Evolutionary conservation across 805 yeast species (phyloP).

Genomic region (Lipomyces japonicus): DNA sequence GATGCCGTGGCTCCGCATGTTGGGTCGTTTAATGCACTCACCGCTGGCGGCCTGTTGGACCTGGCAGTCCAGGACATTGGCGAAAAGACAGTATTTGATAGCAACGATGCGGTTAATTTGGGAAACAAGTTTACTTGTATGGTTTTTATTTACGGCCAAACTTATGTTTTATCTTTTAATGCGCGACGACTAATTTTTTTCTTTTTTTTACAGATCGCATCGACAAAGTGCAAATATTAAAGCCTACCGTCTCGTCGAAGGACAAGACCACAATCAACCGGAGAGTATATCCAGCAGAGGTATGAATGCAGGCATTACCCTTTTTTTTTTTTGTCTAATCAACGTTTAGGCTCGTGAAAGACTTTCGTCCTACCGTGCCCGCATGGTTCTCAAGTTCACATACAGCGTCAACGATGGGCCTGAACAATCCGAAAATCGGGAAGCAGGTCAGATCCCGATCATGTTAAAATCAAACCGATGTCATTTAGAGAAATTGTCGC

Average conservation of each 20-base stretch:
- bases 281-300: conserved; percentile 72
- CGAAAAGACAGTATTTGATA: conserved; percentile 76
- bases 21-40: conserved; percentile 92
- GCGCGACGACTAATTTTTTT: background rate
- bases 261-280: conserved; percentile 77
- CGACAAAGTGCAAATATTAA: conserved; percentile 83
- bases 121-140: conserved; percentile 72
- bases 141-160: conserved; percentile 7
- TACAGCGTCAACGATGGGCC: conserved; percentile 90
- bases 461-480: conserved; percentile 92
- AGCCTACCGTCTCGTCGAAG: conserved; percentile 69
- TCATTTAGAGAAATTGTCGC: conserved; percentile 79
- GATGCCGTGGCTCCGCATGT: conserved; percentile 95
- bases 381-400: conserved; percentile 68
- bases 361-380: conserved; percentile 74
- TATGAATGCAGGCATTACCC: background rate
- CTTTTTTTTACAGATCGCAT: conserved; percentile 51
- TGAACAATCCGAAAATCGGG: conserved; percentile 73
- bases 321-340: background rate
- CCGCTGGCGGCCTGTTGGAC: conserved; percentile 86
- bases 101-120: conserved; percentile 58
- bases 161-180: background rate
- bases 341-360: conserved; percentile 68
- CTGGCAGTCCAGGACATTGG: conserved; percentile 88
- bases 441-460: conserved; percentile 85